A percentile compares a stretch with the other conserved stretches of the same genome.
Conservation (phyloP, 768 basidiomycete genomes). For the Boletus bicolor region DNA sequence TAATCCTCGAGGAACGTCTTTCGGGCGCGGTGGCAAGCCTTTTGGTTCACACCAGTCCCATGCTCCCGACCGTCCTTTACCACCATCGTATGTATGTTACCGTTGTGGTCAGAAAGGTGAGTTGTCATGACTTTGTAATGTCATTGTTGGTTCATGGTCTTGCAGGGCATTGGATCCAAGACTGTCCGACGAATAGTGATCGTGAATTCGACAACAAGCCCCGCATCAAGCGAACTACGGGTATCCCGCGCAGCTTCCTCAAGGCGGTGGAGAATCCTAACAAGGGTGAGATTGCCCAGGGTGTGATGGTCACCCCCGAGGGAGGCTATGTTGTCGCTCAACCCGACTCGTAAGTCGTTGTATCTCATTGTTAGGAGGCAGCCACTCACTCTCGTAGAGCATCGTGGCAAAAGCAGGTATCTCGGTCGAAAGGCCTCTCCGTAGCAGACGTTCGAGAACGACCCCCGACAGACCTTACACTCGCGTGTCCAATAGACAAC, state of each 20-base stretch:
- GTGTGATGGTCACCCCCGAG: constrained; percentile 98
- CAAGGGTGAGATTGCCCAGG: constrained; percentile 66
- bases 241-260: constrained; percentile 96
- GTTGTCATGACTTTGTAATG: constrained; percentile 10
- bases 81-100: constrained; percentile 96
- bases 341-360: constrained; percentile 79
- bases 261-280: constrained; percentile 91
- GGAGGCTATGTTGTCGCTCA: constrained; percentile 97
- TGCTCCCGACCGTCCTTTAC: constrained; percentile 73
- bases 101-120: constrained; percentile 96
- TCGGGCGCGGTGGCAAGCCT: constrained; percentile 57
- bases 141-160: constrained; percentile 4
- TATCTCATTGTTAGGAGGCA: neutral
- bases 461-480: constrained; percentile 69
- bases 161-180: constrained; percentile 98
- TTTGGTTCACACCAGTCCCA: constrained; percentile 43
- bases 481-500: constrained; percentile 89
- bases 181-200: constrained; percentile 96
- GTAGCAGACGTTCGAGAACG: constrained; percentile 88
- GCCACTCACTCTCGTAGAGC: constrained; percentile 46
- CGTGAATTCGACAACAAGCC: constrained; percentile 92
- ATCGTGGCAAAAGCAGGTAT: constrained; percentile 92
- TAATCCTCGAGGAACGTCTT: constrained; percentile 64
- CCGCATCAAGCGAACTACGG: constrained; percentile 95
- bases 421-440: constrained; percentile 75